phyloP scores from a whole-genome alignment of 257 asterid genomes.

The Solanum ossicruentum region DNA sequence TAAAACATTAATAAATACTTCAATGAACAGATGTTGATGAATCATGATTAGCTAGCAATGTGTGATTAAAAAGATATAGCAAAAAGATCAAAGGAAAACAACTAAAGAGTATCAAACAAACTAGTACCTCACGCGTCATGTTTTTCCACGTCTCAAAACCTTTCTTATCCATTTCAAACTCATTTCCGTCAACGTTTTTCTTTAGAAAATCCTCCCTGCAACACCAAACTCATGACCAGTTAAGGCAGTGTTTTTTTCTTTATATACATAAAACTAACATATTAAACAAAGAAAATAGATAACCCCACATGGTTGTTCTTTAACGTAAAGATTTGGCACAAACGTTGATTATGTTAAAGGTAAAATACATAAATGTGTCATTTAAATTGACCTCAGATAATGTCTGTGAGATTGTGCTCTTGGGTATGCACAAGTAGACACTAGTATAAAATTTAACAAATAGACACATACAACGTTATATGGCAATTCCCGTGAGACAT shows the following conservation, averaged over 20 bases:
- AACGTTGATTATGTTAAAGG: not conserved
- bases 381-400: too few relatives aligned
- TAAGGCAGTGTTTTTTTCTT: not conserved
- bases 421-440: too few relatives aligned
- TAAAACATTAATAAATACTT: not conserved
- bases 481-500: too few relatives aligned
- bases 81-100: not conserved
- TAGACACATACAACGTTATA: too few relatives aligned
- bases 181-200: constrained; percentile 19
- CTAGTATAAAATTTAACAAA: too few relatives aligned
- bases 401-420: too few relatives aligned
- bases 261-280: not conserved
- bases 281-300: not conserved
- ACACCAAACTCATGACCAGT: not conserved
- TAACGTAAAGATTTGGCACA: not conserved
- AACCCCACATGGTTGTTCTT: not conserved
- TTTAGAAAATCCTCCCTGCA: constrained; percentile 44
- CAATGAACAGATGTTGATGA: not conserved
- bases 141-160: constrained; percentile 44
- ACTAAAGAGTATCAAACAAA: not conserved
- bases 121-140: constrained; percentile 35
- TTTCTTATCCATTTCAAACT: constrained; percentile 29
- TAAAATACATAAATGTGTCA: too few relatives aligned
- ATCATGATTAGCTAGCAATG: not conserved
- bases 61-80: not conserved